Evolutionary conservation across 31 red algal genomes (phyloP).

Genomic region (Endocladia muricata): DNA sequence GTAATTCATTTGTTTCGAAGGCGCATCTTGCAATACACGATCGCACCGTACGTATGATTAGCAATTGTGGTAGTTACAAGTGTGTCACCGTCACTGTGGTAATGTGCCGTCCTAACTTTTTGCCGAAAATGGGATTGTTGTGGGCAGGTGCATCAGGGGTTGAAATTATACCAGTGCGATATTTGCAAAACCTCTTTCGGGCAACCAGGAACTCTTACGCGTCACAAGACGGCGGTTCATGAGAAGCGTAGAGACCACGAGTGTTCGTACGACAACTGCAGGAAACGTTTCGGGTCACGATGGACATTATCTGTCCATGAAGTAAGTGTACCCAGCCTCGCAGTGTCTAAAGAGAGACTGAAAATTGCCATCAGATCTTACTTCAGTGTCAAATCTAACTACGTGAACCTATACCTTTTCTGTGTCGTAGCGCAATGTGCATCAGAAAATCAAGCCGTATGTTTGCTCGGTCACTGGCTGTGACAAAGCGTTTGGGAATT

Average conservation of each 20-base stretch:
- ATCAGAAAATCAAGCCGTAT: conserved; percentile 45
- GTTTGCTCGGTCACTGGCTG: conserved; percentile 16
- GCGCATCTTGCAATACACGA: conserved; percentile 49
- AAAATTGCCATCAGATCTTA: background rate
- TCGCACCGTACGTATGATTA: conserved; percentile 15
- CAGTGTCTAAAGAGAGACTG: too few relatives aligned
- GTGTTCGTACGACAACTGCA: conserved; percentile 27
- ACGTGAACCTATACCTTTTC: background rate
- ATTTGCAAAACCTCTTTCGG: conserved; percentile 43
- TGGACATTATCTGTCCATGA: conserved; percentile 50
- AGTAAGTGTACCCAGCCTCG: too few relatives aligned
- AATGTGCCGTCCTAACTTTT: too few relatives aligned
- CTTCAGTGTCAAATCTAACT: background rate
- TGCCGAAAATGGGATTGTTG: too few relatives aligned
- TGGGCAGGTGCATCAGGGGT: conserved; percentile 21
- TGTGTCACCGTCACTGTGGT: background rate
- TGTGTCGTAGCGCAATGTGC: conserved; percentile 27
- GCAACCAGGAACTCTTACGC: conserved; percentile 48
- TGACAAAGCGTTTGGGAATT: conserved; percentile 20
- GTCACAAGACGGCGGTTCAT: conserved; percentile 51
- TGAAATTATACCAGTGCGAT: conserved; percentile 43
- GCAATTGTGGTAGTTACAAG: background rate
- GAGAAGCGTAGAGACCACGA: conserved; percentile 45
- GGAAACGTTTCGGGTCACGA: conserved; percentile 43
- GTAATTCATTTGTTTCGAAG: conserved; percentile 28